Percentiles rank a stretch among this genome's conserved stretches.
Evolutionary conservation across 495 filamentous ascomycete species (phyloP).

Genomic region (Aspergillus coremiiformis): DNA sequence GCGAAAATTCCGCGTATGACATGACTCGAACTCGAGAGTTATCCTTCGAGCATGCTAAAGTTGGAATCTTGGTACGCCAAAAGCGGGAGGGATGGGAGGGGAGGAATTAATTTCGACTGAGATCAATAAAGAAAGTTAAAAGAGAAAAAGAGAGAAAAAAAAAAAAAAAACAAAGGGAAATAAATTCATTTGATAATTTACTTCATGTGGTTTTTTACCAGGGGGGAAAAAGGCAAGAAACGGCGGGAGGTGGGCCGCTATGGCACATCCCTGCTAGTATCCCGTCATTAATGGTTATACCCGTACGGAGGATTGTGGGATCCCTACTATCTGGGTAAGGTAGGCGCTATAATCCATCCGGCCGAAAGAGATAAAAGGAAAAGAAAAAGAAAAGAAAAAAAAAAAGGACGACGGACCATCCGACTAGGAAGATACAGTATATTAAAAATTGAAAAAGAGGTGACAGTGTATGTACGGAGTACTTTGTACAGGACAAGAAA

Average conservation of each 20-base stretch:
- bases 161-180: background rate
- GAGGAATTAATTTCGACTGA: background rate
- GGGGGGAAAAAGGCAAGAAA: background rate
- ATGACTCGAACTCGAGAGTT: conserved; percentile 2
- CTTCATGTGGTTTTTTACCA: background rate
- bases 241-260: background rate
- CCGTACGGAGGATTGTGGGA: background rate
- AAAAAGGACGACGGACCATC: background rate
- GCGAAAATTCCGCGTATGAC: background rate
- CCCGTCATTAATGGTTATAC: background rate
- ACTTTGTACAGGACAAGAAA: too few relatives aligned
- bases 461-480: too few relatives aligned
- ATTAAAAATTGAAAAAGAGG: too few relatives aligned
- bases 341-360: background rate
- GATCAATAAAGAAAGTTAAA: conserved; percentile 5
- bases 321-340: background rate
- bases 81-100: conserved; percentile 7
- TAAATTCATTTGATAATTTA: background rate
- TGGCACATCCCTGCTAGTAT: background rate
- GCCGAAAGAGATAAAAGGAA: background rate
- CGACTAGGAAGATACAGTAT: background rate
- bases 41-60: conserved; percentile 14
- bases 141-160: background rate
- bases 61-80: conserved; percentile 20
- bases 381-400: background rate